These are phyloP conservation scores for Plasmodium reichenowi DNA, from an alignment of 169 alveolate species.

Conservation along the genomic window DNA sequence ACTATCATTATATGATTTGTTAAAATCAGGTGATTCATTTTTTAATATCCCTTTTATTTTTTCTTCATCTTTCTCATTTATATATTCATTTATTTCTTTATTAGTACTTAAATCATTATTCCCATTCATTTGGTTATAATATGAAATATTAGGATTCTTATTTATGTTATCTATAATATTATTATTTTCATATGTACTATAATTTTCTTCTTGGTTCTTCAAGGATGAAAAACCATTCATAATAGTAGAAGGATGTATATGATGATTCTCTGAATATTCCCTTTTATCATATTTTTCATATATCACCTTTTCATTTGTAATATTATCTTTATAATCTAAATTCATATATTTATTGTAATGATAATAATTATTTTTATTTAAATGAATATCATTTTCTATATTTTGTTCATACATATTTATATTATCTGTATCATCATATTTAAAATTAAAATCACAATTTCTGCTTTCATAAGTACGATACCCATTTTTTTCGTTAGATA, in stretches of 20 bases:
- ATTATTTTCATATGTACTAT: no score
- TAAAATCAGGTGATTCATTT: not conserved
- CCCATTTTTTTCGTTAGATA: no score
- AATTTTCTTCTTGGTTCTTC: no score
- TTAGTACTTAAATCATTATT: not conserved
- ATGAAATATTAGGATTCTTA: no score
- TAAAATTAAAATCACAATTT: not conserved
- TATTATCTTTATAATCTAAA: slow-evolving; percentile 30
- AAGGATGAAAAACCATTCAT: no score
- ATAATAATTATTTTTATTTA: not conserved
- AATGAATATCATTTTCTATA: not conserved
- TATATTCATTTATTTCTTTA: slow-evolving; percentile 1
- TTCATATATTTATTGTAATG: not conserved
- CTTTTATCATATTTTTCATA: slow-evolving; percentile 44
- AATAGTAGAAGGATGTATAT: not conserved
- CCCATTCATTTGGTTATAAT: no score
- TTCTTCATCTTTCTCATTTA: not conserved
- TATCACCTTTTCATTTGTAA: not conserved
- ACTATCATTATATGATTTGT: slow-evolving; percentile 55
- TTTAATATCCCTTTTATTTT: not conserved
- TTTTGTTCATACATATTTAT: not conserved
- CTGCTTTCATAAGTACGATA: not conserved
- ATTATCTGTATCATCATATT: not conserved
- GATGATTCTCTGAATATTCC: slow-evolving; percentile 34
- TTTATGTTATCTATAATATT: no score